Conservation (phyloP, 1,139 yeast species). For the Yamadazyma sp. region DNA sequence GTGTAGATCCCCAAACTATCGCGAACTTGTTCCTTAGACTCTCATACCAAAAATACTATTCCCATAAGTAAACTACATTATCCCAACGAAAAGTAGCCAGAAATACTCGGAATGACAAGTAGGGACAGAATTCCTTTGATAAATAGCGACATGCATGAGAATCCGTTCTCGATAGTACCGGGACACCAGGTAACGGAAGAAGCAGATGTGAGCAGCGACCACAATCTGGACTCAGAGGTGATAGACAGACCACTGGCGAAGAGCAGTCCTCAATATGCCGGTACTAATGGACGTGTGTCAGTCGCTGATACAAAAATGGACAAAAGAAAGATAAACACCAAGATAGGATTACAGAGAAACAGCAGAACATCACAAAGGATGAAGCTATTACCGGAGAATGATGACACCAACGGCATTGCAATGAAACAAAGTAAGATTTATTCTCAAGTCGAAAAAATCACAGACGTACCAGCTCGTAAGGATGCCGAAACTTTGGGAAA, state of each 20-base stretch:
- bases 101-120: not conserved
- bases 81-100: not conserved
- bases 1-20: not conserved
- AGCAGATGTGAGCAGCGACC: not conserved
- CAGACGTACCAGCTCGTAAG: slow-evolving; percentile 86
- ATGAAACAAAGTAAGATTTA: slow-evolving; percentile 28
- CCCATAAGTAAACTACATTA: not conserved
- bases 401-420: slow-evolving; percentile 40
- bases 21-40: not conserved
- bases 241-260: not conserved
- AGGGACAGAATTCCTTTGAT: slow-evolving; percentile 13
- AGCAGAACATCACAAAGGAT: slow-evolving; percentile 86
- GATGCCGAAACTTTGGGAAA: slow-evolving; percentile 95
- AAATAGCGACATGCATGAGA: slow-evolving; percentile 8
- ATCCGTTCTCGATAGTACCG: slow-evolving; percentile 6
- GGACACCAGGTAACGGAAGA: not conserved
- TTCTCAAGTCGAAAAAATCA: slow-evolving; percentile 80
- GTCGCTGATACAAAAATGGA: not conserved
- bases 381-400: slow-evolving; percentile 72
- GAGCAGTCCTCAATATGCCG: not conserved
- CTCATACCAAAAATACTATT: not conserved
- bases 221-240: not conserved
- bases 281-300: not conserved
- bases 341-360: slow-evolving; percentile 81
- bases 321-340: slow-evolving; percentile 16